phyloP scores from a whole-genome alignment of 768 basidiomycete genomes.

The Serendipita sp. region DNA sequence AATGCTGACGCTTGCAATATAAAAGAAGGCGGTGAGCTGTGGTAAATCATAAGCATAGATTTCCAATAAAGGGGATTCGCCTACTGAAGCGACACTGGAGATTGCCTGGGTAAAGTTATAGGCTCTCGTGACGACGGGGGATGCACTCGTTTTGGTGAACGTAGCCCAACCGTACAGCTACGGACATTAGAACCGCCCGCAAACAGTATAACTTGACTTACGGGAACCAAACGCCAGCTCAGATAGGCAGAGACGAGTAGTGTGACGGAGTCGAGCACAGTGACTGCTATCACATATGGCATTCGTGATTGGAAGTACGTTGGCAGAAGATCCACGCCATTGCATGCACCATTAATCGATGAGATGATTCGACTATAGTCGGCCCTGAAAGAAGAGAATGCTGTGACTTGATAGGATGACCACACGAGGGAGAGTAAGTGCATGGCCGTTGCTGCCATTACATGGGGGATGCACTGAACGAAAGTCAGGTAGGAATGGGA shows the following conservation, averaged over 20 bases:
- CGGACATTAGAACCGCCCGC: not conserved
- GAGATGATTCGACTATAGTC: not conserved
- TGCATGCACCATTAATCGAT: not conserved
- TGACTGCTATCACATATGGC: not conserved
- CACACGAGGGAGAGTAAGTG: not conserved
- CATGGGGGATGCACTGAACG: not conserved
- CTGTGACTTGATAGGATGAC: not conserved
- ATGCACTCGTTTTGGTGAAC: not conserved
- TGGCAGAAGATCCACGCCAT: not conserved
- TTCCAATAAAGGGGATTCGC: not conserved
- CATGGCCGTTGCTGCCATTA: not conserved
- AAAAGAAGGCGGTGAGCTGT: not conserved
- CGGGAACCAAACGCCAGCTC: not conserved
- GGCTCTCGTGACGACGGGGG: not conserved
- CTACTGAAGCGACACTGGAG: not conserved
- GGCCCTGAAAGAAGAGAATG: not conserved
- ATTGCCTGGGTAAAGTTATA: not conserved
- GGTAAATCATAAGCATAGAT: not conserved
- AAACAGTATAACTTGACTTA: not conserved
- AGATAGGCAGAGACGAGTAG: not conserved
- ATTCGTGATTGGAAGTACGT: not conserved
- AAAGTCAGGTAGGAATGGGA: not conserved
- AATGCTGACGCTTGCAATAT: not conserved
- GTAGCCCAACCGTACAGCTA: not conserved
- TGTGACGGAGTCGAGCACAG: not conserved